Base-by-base conservation (phyloP, 2,329 filamentous ascomycete species). In the Seiridium cupressi region DNA sequence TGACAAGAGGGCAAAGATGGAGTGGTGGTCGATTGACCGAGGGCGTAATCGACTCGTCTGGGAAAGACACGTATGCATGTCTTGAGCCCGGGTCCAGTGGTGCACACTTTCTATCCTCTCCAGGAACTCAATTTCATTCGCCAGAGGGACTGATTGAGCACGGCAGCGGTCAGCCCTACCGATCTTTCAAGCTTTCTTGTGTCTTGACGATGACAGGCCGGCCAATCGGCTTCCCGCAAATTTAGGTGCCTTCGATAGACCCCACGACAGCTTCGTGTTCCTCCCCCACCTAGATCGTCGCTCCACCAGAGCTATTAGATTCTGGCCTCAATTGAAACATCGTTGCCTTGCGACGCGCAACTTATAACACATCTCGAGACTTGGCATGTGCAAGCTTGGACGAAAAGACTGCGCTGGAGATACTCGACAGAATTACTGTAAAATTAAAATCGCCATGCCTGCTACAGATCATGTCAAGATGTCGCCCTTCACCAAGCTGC, bases 11-110 rank as follows among this genome's bases (percentile, higher is more conserved):
- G 18, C 18, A 26, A 26, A 26, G 18, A 26, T 26, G 38, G 38
- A 48, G 11, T 48, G 26, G n/a, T 32, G 18, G 18, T 26, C 18
- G 18, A 26, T 26, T 26, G 18, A 26, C 18, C 18, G 18, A 26
- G 18, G 18, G 18, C 2, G 18, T 26, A 26, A 26, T 26, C 18
- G 18, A 26, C 18, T 26, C 18, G 18, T 26, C 18, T 26, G 18
- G 18, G 36, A 44, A 31, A 49, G 46, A 58, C 55, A 58, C 55
- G 55, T 58, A 58, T 44, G 55, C 46, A 58, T 58, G 46, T 58
- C 55, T 58, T 44, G 44, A 34, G 6, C 26, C 32, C 46, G 46
- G 8, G 5, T 34, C 35, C 38, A 55, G 10, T 55, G 51, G 51
- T 18, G 32, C 36, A 55, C 51, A 26, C 18, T 26, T 26, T 26